Conservation (phyloP, 2,329 filamentous ascomycete species). For the Neonectria faginata region DNA sequence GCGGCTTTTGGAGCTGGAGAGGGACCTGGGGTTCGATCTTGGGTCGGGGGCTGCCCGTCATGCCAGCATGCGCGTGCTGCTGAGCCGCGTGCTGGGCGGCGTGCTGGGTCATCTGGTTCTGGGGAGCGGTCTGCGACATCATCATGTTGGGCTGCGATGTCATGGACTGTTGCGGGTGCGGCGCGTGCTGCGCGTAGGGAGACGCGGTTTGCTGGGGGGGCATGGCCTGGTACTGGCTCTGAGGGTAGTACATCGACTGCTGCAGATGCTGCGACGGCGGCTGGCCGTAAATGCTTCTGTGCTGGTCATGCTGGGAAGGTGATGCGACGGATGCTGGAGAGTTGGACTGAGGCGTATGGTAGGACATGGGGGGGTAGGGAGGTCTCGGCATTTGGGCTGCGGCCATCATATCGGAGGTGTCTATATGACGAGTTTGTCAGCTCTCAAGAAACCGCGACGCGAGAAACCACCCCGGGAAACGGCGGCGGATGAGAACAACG, state of each 20-base stretch:
- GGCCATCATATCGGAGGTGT: conserved; percentile 76
- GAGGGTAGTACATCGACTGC: conserved; percentile 81
- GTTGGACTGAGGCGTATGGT: conserved; percentile 95
- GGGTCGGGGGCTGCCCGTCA: conserved; percentile 71
- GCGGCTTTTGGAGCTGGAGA: conserved; percentile 70
- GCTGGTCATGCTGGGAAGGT: conserved; percentile 87
- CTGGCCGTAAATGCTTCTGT: conserved; percentile 87
- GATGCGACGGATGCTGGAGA: conserved; percentile 94
- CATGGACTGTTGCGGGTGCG: conserved; percentile 66
- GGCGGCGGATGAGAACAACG: conserved; percentile 52
- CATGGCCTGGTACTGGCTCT: conserved; percentile 74
- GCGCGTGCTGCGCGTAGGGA: conserved; percentile 70
- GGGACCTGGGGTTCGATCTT: conserved; percentile 74
- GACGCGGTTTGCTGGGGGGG: conserved; percentile 70
- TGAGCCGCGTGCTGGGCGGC: conserved; percentile 62
- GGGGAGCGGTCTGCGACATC: conserved; percentile 70
- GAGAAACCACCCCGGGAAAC: conserved; percentile 14
- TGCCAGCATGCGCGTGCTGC: conserved; percentile 64
- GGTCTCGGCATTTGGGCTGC: conserved; percentile 76
- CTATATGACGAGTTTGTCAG: conserved; percentile 50
- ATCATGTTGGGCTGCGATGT: conserved; percentile 74
- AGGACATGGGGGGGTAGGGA: conserved; percentile 87
- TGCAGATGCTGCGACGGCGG: conserved; percentile 82
- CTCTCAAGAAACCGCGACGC: conserved; percentile 24
- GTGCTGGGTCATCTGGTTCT: conserved; percentile 70